These are phyloP conservation scores for Gracilaria caudata DNA, from an alignment of 23 red algal species.

Conservation along the genomic window DNA sequence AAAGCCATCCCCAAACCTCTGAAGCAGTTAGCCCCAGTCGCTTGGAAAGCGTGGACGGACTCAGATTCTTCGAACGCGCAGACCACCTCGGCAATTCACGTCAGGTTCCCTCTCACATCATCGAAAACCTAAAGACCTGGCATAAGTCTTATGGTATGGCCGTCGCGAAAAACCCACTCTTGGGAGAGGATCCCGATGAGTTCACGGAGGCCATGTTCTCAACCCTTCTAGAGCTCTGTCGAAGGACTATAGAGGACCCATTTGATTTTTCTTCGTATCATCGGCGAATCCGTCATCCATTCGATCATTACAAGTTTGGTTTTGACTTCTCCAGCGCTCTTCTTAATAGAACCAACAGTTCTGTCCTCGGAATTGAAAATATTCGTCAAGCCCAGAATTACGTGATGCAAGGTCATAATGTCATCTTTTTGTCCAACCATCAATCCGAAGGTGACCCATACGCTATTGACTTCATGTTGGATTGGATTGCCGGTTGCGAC, in stretches of 20 bases:
- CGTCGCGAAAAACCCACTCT: background rate
- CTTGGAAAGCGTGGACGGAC: slow-evolving; percentile 39
- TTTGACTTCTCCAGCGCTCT: slow-evolving; percentile 83
- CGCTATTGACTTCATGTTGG: slow-evolving; percentile 88
- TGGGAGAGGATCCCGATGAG: slow-evolving; percentile 38
- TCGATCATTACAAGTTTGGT: slow-evolving; percentile 94
- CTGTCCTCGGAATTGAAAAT: slow-evolving; percentile 48
- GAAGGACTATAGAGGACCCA: slow-evolving; percentile 35
- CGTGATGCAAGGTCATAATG: slow-evolving; percentile 82
- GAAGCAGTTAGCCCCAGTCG: slow-evolving; percentile 16
- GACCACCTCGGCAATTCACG: slow-evolving; percentile 4
- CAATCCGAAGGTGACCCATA: slow-evolving; percentile 97
- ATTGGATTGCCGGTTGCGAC: slow-evolving; percentile 57
- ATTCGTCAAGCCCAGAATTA: slow-evolving; percentile 51
- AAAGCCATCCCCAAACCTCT: background rate
- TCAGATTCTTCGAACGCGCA: slow-evolving; percentile 50
- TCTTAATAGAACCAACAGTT: slow-evolving; percentile 55
- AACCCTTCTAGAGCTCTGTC: slow-evolving; percentile 87
- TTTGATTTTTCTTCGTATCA: slow-evolving; percentile 82
- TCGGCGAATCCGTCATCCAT: slow-evolving; percentile 68
- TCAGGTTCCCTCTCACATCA: slow-evolving; percentile 1
- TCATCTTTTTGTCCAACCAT: slow-evolving; percentile 94
- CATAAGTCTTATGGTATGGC: slow-evolving; percentile 60
- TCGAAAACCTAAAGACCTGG: slow-evolving; percentile 53
- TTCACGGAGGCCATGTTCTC: slow-evolving; percentile 85